phyloP scores from a whole-genome alignment of 2,329 filamentous ascomycete species.

The Cercospora sp. region DNA sequence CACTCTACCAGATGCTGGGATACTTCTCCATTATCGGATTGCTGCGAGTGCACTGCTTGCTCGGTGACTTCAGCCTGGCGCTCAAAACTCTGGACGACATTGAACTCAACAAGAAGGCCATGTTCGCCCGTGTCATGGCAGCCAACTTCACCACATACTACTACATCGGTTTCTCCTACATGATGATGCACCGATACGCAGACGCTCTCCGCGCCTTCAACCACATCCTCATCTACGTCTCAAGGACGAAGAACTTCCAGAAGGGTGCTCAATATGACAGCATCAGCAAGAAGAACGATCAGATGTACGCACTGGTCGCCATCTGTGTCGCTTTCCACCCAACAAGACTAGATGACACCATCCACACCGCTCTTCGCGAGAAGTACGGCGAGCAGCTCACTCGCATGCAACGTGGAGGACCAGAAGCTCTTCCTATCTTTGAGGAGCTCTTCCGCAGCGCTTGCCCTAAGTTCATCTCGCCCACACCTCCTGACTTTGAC shows the following conservation, averaged over 20 bases:
- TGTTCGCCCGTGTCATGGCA: constrained; percentile 99
- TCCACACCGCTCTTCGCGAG: constrained; percentile 95
- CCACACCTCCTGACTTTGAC: constrained; percentile 95
- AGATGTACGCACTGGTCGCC: constrained; percentile 98
- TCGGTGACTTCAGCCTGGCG: constrained; percentile 96
- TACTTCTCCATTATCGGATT: constrained; percentile 99
- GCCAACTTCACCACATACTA: constrained; percentile 99
- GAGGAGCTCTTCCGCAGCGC: constrained; percentile 96
- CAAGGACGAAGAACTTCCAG: constrained; percentile 99
- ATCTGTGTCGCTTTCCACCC: constrained; percentile 99
- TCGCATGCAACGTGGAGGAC: constrained; percentile 92
- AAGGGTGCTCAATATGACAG: constrained; percentile 98
- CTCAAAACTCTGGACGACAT: constrained; percentile 99
- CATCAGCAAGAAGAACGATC: constrained; percentile 99
- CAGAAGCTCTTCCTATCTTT: constrained; percentile 92
- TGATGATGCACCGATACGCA: constrained; percentile 99
- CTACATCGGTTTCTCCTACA: constrained; percentile 99
- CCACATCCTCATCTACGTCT: constrained; percentile 99
- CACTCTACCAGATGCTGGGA: constrained; percentile 95
- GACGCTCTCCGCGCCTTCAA: constrained; percentile 99
- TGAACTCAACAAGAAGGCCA: constrained; percentile 99
- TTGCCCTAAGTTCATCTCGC: constrained; percentile 99
- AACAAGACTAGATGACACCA: constrained; percentile 95
- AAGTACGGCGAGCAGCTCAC: constrained; percentile 99
- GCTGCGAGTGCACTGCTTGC: constrained; percentile 89